phyloP scores from a whole-genome alignment of 352 stramenopile genomes.

The Globisporangium paroecandrum region DNA sequence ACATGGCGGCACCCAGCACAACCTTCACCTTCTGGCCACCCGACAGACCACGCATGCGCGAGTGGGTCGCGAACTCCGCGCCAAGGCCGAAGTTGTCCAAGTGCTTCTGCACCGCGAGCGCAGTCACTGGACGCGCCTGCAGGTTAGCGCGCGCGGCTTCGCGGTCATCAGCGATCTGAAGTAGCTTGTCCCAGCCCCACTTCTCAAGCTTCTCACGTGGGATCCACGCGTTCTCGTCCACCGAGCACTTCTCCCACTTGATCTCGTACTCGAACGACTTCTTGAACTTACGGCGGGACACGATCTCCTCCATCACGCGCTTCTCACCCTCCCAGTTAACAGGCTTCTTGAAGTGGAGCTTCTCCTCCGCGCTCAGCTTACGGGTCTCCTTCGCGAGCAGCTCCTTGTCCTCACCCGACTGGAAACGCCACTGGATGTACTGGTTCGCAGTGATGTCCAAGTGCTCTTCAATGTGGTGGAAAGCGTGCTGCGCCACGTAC shows the following conservation, averaged over 20 bases:
- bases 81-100: constrained; percentile 95
- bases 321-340: constrained; percentile 92
- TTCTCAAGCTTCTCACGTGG: constrained; percentile 94
- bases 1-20: constrained; percentile 95
- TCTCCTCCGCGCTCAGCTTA: constrained; percentile 91
- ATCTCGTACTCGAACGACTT: constrained; percentile 97
- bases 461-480: constrained; percentile 97
- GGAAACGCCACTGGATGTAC: constrained; percentile 98
- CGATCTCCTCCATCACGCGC: constrained; percentile 88
- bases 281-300: constrained; percentile 92
- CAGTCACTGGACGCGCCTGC: constrained; percentile 92
- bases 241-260: constrained; percentile 93
- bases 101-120: constrained; percentile 95
- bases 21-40: constrained; percentile 99
- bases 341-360: constrained; percentile 93
- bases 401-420: constrained; percentile 88
- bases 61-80: constrained; percentile 97
- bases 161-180: constrained; percentile 96
- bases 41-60: constrained; percentile 96
- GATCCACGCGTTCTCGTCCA: constrained; percentile 96
- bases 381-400: constrained; percentile 90
- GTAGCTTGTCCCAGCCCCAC: constrained; percentile 95
- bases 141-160: constrained; percentile 92
- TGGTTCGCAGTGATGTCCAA: constrained; percentile 93
- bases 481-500: constrained; percentile 97